Conservation (phyloP, 345 rosid genomes). For the Populus euphratica region DNA sequence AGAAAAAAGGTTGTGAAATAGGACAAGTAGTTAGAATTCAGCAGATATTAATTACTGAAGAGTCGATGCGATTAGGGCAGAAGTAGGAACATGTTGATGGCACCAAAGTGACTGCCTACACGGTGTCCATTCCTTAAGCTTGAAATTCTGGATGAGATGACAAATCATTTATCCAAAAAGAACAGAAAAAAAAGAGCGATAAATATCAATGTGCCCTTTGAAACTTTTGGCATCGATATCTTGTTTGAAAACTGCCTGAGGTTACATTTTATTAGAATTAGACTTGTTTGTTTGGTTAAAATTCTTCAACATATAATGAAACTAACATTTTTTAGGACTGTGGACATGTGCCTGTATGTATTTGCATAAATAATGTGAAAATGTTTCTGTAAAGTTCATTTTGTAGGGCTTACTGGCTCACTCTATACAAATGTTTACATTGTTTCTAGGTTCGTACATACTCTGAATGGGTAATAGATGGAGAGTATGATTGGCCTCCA, state of each 20-base stretch:
- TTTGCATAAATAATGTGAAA: conserved; percentile 4
- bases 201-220: neutral
- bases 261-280: neutral
- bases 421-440: neutral
- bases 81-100: neutral
- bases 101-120: neutral
- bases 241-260: neutral
- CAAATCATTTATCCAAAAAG: neutral
- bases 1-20: neutral
- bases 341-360: neutral
- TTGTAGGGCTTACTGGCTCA: neutral
- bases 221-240: neutral
- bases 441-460: conserved; percentile 74
- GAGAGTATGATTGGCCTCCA: conserved; percentile 93
- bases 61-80: neutral
- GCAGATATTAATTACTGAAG: neutral
- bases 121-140: neutral
- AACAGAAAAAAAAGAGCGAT: neutral
- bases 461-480: conserved; percentile 99
- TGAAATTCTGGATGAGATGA: neutral
- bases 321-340: neutral
- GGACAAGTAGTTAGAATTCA: neutral
- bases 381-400: neutral
- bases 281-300: neutral
- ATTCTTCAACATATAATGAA: neutral